Evolutionary conservation across 148 eudicot genomes (phyloP), one percentile per base, ranked within the genome.

Genomic region (Rhododendron molle): DNA sequence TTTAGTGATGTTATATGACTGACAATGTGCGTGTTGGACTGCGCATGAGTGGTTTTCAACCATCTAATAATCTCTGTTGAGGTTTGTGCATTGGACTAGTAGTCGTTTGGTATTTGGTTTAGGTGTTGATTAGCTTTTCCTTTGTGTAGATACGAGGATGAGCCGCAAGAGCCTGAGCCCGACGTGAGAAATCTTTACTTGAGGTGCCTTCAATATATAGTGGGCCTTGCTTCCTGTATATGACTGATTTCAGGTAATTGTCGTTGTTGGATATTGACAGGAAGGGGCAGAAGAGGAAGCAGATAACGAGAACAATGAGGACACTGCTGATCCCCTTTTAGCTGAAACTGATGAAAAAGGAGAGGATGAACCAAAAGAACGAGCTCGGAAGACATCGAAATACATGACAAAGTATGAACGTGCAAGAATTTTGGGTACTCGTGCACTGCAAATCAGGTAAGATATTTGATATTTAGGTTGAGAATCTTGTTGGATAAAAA

Each of bases 391-490:
- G 82, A 96, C 98, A 7, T 91, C 96, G 30, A 96, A 96, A 77
- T 96, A 91, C 85, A 96, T 96, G 98, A 94, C 98, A 18, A 96
- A 92, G 78, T 93, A 91, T 79, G 93, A 93, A 82, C 87, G 93
- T 21, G 95, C 95, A 2, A 92, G 95, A 76, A 93, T 93, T 77
- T 85, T 93, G 86, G 95, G 95, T 30, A 93, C 94, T 30, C 91
- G 94, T 13, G 95, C 95, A 6, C 85, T 93, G 81, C 95, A 93
- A 88, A 93, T 93, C 73, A 93, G 94, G 95, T 91, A 43, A 38
- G 15, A 21, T 81, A 23, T 74, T 11, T 62, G 7, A n/a, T 50
- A 46, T 11, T 49, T 50, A 20, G 11, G 14, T 67, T 38, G 38
- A 49, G 15, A 36, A 83, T n/a, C 28, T 83, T 82, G 50, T 67